phyloP scores from a whole-genome alignment of 371 early-diverging fungal genomes.

The Mortierella sp. region DNA sequence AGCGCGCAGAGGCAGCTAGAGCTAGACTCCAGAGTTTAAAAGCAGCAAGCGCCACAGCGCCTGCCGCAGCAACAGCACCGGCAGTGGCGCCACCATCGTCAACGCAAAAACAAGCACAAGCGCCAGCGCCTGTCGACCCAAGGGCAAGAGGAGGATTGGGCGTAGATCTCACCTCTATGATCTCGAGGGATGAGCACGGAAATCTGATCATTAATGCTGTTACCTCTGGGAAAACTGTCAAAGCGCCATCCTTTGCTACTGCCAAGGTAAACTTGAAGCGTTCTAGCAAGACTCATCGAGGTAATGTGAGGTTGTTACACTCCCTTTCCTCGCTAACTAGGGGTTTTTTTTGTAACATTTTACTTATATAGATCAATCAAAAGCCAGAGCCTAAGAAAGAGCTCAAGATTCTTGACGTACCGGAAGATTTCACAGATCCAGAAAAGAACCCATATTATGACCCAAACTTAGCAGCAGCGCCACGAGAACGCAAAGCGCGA shows the following conservation, averaged over 20 bases:
- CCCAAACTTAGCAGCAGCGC: constrained; percentile 69
- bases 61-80: constrained; percentile 7
- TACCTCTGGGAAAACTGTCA: constrained; percentile 29
- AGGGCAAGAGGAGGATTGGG: constrained; percentile 41
- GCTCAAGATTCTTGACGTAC: constrained; percentile 55
- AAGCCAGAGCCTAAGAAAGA: constrained; percentile 61
- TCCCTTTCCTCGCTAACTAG: too few relatives aligned
- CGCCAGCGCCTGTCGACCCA: constrained; percentile 17
- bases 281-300: too few relatives aligned
- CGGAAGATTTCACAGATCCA: constrained; percentile 70
- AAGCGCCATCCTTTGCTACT: constrained; percentile 48
- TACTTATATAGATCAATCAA: constrained; percentile 34
- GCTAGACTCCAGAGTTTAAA: constrained; percentile 19
- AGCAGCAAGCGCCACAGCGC: constrained; percentile 2
- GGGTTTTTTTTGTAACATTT: not conserved
- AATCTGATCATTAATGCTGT: constrained; percentile 51
- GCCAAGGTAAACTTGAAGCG: constrained; percentile 30
- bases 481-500: constrained; percentile 67
- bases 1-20: constrained; percentile 27
- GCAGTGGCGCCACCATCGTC: not conserved
- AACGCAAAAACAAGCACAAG: constrained; percentile 2
- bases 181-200: constrained; percentile 47
- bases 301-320: not conserved
- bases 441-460: constrained; percentile 92
- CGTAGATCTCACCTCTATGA: constrained; percentile 38